phyloP scores from a whole-genome alignment of 768 basidiomycete genomes.

The Naganishia friedmannii region DNA sequence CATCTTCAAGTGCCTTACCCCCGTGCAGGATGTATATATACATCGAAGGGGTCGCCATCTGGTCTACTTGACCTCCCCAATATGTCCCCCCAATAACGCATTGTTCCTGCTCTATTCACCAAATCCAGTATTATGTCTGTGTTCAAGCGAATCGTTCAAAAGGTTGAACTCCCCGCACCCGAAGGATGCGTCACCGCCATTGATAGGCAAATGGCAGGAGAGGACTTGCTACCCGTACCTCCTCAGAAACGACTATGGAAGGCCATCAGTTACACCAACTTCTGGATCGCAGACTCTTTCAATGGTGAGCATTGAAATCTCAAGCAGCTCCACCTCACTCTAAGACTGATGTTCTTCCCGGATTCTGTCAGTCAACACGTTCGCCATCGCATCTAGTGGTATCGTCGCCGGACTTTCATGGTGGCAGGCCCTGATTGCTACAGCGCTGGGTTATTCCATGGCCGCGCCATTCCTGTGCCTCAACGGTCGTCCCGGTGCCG shows the following conservation, averaged over 20 bases:
- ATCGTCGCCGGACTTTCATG: conserved; percentile 58
- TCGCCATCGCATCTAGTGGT: conserved; percentile 51
- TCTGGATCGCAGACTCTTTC: conserved; percentile 53
- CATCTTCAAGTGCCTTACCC: not conserved
- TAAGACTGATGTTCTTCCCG: conserved; percentile 49
- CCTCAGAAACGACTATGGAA: conserved; percentile 66
- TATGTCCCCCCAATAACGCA: not conserved
- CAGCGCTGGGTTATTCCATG: conserved; percentile 58
- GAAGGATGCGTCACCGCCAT: conserved; percentile 13
- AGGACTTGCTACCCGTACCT: conserved; percentile 69
- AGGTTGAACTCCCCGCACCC: conserved; percentile 25
- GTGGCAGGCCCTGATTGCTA: conserved; percentile 79
- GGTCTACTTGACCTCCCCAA: no score
- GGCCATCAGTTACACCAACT: conserved; percentile 65
- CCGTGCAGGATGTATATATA: not conserved
- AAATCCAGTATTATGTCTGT: not conserved
- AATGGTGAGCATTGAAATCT: not conserved
- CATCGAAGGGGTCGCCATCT: no score
- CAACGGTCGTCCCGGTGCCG: conserved; percentile 73
- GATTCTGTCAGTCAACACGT: conserved; percentile 39
- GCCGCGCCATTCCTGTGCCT: conserved; percentile 70
- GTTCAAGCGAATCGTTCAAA: conserved; percentile 1
- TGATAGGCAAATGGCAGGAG: conserved; percentile 57
- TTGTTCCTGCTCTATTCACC: not conserved
- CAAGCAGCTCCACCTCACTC: conserved; percentile 32